phyloP scores from a whole-genome alignment of 1,139 yeast genomes.

The Taphrina flavorubra region DNA sequence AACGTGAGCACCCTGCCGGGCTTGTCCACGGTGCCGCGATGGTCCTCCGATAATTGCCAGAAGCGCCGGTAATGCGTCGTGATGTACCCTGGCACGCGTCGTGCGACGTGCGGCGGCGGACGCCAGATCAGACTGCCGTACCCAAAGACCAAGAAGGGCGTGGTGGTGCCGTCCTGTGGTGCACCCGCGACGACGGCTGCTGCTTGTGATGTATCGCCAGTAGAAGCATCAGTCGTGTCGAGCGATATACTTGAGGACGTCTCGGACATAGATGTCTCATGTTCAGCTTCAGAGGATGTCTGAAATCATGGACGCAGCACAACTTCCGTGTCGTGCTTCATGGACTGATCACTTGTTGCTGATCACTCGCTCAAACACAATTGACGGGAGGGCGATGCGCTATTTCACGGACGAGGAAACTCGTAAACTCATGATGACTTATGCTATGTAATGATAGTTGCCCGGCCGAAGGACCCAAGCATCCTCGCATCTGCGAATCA shows the following conservation, averaged over 20 bases:
- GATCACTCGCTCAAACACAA: neutral
- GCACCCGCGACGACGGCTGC: neutral
- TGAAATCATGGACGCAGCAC: too few species aligned
- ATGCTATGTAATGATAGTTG: neutral
- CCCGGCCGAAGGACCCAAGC: neutral
- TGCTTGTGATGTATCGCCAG: neutral
- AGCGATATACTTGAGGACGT: neutral
- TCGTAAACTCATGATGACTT: too few species aligned
- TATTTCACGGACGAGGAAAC: too few species aligned
- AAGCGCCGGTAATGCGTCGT: slow-evolving; percentile 79
- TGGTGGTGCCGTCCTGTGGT: neutral
- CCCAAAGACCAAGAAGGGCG: slow-evolving; percentile 61
- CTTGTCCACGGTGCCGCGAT: slow-evolving; percentile 80
- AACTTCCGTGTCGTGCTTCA: too few species aligned
- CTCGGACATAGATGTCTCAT: neutral
- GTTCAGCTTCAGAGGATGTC: too few species aligned
- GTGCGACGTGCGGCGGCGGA: slow-evolving; percentile 78
- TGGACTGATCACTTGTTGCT: neutral
- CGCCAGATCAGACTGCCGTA: slow-evolving; percentile 90
- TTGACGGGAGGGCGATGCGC: too few species aligned
- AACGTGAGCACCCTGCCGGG: slow-evolving; percentile 92
- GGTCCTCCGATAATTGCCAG: slow-evolving; percentile 78
- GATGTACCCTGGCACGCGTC: slow-evolving; percentile 73
- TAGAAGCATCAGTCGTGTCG: neutral
- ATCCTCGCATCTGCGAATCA: neutral